A percentile compares a stretch with the other conserved stretches of the same genome.
Evolutionary conservation across 257 asterid genomes (phyloP).

Genomic region (Apocynum venetum): DNA sequence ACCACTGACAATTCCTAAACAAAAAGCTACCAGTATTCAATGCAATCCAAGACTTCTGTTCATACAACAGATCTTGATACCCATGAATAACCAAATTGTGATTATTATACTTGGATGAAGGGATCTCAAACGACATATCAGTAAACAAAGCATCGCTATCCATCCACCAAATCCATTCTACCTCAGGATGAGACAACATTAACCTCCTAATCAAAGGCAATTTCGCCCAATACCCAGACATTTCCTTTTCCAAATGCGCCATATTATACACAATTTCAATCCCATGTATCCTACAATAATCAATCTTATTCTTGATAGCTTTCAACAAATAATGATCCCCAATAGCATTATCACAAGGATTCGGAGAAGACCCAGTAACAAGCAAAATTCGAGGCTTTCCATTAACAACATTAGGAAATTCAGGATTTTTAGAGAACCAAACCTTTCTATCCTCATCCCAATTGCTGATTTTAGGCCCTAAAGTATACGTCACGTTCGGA

Average conservation of each 20-base stretch:
- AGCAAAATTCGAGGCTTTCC: conserved; percentile 77
- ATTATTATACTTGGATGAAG: conserved; percentile 54
- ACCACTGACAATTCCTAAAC: conserved; percentile 85
- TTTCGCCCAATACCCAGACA: conserved; percentile 90
- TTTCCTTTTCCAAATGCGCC: conserved; percentile 86
- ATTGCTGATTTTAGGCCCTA: conserved; percentile 59
- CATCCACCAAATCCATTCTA: conserved; percentile 99
- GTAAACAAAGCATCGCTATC: conserved; percentile 93
- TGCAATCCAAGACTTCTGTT: conserved; percentile 88
- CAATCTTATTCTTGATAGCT: conserved; percentile 73
- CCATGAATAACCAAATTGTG: conserved; percentile 81
- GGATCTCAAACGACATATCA: conserved; percentile 77
- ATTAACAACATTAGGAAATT: conserved; percentile 50
- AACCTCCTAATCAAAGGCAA: conserved; percentile 73
- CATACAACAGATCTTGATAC: conserved; percentile 61
- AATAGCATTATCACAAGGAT: conserved; percentile 79
- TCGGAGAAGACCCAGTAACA: conserved; percentile 83
- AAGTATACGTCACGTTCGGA: conserved; percentile 40
- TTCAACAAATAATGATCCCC: conserved; percentile 93
- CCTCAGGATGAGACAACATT: conserved; percentile 94
- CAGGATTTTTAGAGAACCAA: conserved; percentile 65
- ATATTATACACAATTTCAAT: conserved; percentile 86
- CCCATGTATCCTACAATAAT: conserved; percentile 93
- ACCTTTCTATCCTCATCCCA: conserved; percentile 72
- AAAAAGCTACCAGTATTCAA: conserved; percentile 87